A percentile compares a stretch with the other conserved stretches of the same genome.
phyloP scores from a whole-genome alignment of 2,329 filamentous ascomycete genomes.

The Alternaria novae-zelandiae region DNA sequence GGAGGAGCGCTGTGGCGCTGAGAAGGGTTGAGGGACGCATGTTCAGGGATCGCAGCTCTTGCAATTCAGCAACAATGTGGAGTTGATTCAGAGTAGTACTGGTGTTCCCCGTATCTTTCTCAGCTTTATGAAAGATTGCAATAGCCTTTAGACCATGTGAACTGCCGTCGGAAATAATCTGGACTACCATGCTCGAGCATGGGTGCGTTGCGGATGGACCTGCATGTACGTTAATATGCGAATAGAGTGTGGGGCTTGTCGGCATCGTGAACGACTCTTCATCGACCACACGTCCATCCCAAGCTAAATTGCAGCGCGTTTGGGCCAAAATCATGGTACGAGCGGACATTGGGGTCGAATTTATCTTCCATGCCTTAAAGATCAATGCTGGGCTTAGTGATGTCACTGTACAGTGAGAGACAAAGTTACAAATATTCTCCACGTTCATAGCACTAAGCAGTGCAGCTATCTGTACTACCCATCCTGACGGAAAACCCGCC shows the following conservation, averaged over 20 bases:
- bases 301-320: neutral
- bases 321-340: neutral
- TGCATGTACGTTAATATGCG: conserved; percentile 1
- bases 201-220: neutral
- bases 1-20: neutral
- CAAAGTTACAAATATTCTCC: neutral
- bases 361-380: neutral
- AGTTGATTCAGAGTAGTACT: fast-evolving
- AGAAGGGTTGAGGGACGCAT: neutral
- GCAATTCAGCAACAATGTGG: no score
- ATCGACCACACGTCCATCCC: neutral
- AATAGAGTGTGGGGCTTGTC: conserved; percentile 8
- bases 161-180: conserved; percentile 2
- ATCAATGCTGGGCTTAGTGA: neutral
- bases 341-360: neutral
- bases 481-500: neutral
- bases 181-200: neutral
- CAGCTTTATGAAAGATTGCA: neutral
- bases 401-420: neutral
- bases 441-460: neutral
- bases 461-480: neutral
- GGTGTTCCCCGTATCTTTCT: fast-evolving
- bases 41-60: fast-evolving
- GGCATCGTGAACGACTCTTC: neutral
- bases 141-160: neutral